These are phyloP conservation scores for Nyssa sinensis DNA, from an alignment of 148 eudicot species.

Conservation along the genomic window DNA sequence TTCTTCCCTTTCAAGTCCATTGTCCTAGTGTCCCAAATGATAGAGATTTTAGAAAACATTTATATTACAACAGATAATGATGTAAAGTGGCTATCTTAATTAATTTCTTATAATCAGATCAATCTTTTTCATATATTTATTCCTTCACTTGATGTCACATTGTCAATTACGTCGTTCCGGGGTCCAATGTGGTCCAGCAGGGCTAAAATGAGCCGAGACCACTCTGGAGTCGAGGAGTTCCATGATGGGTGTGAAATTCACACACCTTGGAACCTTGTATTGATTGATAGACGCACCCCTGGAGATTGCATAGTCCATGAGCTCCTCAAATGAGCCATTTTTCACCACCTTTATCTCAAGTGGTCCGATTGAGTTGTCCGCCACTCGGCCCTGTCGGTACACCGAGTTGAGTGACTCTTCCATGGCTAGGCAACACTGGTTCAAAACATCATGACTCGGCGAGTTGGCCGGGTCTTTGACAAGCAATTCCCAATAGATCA, in stretches of 20 bases:
- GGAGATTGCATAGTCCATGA: constrained; percentile 39
- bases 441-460: constrained; percentile 21
- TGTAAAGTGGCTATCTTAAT: too few relatives aligned
- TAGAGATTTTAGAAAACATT: too few relatives aligned
- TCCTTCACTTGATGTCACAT: neutral
- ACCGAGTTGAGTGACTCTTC: constrained; percentile 40
- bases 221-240: constrained; percentile 36
- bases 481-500: constrained; percentile 32
- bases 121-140: neutral
- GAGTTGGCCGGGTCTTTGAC: constrained; percentile 18
- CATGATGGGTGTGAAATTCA: constrained; percentile 27
- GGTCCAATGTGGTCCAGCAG: constrained; percentile 27
- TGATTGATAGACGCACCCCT: constrained; percentile 41
- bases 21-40: constrained; percentile 7
- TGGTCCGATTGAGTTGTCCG: constrained; percentile 37
- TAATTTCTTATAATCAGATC: neutral
- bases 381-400: constrained; percentile 34
- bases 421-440: constrained; percentile 30
- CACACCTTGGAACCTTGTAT: constrained; percentile 40
- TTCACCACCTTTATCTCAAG: constrained; percentile 34
- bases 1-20: neutral
- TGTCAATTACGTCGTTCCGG: constrained; percentile 21
- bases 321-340: constrained; percentile 40
- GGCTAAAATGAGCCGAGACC: constrained; percentile 33
- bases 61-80: too few relatives aligned